Evolutionary conservation across 106 monocot species (phyloP).

Genomic region (Platanthera guangdongensis): DNA sequence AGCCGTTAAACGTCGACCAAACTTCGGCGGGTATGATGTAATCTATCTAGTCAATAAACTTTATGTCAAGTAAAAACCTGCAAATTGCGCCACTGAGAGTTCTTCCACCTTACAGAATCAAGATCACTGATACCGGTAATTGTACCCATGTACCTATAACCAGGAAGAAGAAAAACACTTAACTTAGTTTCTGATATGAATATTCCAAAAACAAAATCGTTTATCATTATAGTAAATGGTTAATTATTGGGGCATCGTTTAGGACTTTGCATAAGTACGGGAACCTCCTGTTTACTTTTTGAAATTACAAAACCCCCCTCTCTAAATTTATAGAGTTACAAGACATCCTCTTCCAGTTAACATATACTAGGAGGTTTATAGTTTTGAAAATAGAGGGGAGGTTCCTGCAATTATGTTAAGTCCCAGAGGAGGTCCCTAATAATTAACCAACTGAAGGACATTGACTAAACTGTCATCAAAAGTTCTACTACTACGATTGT

Average conservation of each 20-base stretch:
- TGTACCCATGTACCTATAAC: slow-evolving; percentile 88
- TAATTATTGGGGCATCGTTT: too few relatives aligned
- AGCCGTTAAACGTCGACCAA: background rate
- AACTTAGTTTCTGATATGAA: background rate
- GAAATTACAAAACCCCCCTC: too few relatives aligned
- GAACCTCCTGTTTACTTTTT: too few relatives aligned
- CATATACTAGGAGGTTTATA: too few relatives aligned
- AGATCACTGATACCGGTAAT: slow-evolving; percentile 89
- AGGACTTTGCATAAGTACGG: too few relatives aligned
- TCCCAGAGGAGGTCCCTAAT: too few relatives aligned
- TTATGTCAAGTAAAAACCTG: slow-evolving; percentile 44
- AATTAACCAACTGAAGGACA: background rate
- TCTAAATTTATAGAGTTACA: too few relatives aligned
- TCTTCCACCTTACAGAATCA: slow-evolving; percentile 91
- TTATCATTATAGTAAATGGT: too few relatives aligned
- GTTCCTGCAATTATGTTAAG: too few relatives aligned
- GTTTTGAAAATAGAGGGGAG: too few relatives aligned
- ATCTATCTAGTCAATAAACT: background rate
- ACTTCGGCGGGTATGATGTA: background rate
- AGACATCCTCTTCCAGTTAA: too few relatives aligned
- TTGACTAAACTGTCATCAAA: background rate
- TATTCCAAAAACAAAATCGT: too few relatives aligned
- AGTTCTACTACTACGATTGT: background rate
- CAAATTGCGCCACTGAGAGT: slow-evolving; percentile 88
- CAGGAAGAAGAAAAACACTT: background rate